Evolutionary conservation across 2,329 filamentous ascomycete species (phyloP), one percentile per base, ranked within the genome.

Genomic region (Pyricularia sp.): DNA sequence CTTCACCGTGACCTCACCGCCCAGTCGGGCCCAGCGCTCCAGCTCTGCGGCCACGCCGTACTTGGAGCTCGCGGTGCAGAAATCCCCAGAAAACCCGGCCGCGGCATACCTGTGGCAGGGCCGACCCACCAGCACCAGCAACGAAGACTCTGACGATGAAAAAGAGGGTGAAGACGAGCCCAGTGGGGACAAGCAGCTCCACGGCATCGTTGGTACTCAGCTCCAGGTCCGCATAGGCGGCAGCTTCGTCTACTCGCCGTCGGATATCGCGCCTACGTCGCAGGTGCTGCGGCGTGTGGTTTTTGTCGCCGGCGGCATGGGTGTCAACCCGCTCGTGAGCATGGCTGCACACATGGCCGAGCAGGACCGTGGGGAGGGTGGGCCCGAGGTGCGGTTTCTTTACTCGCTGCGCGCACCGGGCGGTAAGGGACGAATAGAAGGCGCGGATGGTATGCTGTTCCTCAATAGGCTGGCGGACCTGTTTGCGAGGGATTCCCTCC

Each of bases 1-100:
- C 66, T 96, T 96, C 78, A 96, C 91, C 57, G 89, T 96, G 68
- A 93, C 91, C 7, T 94, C 90, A 1, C 78, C 88, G 0, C 91
- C 91, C 0, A 28, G 60, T 62, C 26, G 5, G 4, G 49, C 2
- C 55, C 33, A 1, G 8, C 16, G 24, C 28, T 28, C 59, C 26
- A 19, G 22, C 16, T 22, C 7, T 10, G n/a, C 26, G 4, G 12
- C 65, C 9, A 31, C 63, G 10, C 74, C 76, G 0, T 90, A 88
- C 73, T 76, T 96, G 61, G 91, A 96, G 73, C 82, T 96, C 6
- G 91, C 91, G 0, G 82, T 96, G 26, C 90, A 94, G 71, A 78
- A 82, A 33, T 88, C 89, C 1, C 84, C 87, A 0, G 76, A 78
- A 1, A 96, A 92, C 70, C 87, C 88, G 0, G 81, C 89, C 0